Conservation (phyloP, 352 stramenopile species). For the Halophytophthora batemanensis region DNA sequence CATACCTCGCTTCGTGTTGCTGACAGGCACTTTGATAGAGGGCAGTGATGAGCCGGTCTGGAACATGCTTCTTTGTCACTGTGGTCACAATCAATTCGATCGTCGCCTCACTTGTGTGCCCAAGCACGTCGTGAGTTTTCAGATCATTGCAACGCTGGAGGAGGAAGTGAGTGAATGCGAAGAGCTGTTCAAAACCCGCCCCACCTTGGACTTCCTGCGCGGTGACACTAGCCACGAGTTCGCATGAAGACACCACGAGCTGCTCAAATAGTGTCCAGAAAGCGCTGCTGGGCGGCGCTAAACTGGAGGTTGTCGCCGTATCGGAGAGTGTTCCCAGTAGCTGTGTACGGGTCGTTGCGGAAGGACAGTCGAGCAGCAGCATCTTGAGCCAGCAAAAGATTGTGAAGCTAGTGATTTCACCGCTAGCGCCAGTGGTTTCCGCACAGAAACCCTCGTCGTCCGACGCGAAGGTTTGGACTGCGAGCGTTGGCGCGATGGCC, state of each 20-base stretch:
- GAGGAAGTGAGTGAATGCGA: slow-evolving; percentile 19
- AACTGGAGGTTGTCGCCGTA: slow-evolving; percentile 15
- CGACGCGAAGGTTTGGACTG: slow-evolving; percentile 6
- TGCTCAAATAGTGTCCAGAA: slow-evolving; percentile 16
- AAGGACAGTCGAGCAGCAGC: slow-evolving; percentile 27
- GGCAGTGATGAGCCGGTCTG: slow-evolving; percentile 7
- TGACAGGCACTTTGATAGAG: slow-evolving; percentile 13
- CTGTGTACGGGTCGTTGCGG: slow-evolving; percentile 14
- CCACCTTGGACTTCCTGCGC: background rate
- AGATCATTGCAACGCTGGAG: slow-evolving; percentile 5
- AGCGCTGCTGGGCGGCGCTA: slow-evolving; percentile 6
- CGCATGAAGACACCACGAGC: slow-evolving; percentile 23
- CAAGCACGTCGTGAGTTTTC: background rate
- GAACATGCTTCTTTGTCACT: slow-evolving; percentile 14
- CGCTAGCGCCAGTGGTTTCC: background rate
- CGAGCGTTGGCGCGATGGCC: slow-evolving; percentile 13
- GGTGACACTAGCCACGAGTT: slow-evolving; percentile 9
- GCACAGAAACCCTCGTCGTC: background rate
- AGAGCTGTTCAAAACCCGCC: slow-evolving; percentile 19
- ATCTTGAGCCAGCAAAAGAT: slow-evolving; percentile 18
- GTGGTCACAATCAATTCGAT: slow-evolving; percentile 3
- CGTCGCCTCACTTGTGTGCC: background rate
- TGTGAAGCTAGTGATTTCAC: background rate
- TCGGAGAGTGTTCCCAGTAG: slow-evolving; percentile 18
- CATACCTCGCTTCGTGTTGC: slow-evolving; percentile 1